Percentiles rank a stretch among this genome's conserved stretches.
Evolutionary conservation across 1,284 basidiomycete genomes (phyloP).

Genomic region (Ustilago bromivora): DNA sequence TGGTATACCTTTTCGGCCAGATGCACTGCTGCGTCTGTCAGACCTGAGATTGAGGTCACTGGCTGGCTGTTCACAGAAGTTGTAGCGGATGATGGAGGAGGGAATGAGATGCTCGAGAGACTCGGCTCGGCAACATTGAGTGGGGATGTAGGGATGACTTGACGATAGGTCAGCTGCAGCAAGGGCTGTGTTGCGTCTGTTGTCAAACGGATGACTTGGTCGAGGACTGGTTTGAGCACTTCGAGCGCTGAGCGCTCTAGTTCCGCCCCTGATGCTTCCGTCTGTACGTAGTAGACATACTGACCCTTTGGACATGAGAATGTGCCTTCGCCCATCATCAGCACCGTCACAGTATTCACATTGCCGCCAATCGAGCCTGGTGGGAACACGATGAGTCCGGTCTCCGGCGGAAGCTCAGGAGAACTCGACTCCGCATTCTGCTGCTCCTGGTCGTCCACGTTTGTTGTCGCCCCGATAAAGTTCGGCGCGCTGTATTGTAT

Average conservation of each 20-base stretch:
- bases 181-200: conserved; percentile 13
- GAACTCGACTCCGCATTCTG: not conserved
- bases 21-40: conserved; percentile 35
- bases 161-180: conserved; percentile 39
- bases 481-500: conserved; percentile 25
- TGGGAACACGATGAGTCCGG: conserved; percentile 83
- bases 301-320: conserved; percentile 82
- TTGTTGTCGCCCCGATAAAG: conserved; percentile 5
- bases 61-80: conserved; percentile 1
- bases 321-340: conserved; percentile 82
- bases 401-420: conserved; percentile 72
- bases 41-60: conserved; percentile 27
- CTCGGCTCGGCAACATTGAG: not conserved
- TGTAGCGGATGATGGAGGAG: conserved; percentile 8
- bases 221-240: conserved; percentile 27
- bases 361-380: conserved; percentile 72
- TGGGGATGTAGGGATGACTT: not conserved
- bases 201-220: conserved; percentile 19
- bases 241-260: conserved; percentile 2
- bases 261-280: conserved; percentile 17
- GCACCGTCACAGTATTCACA: conserved; percentile 74
- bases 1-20: conserved; percentile 48
- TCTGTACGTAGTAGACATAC: conserved; percentile 54
- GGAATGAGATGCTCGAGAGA: conserved; percentile 34
- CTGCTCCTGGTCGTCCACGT: not conserved